These are phyloP conservation scores for Fusarium algeriense DNA, from an alignment of 2,329 filamentous ascomycete genomes.

Conservation along the genomic window DNA sequence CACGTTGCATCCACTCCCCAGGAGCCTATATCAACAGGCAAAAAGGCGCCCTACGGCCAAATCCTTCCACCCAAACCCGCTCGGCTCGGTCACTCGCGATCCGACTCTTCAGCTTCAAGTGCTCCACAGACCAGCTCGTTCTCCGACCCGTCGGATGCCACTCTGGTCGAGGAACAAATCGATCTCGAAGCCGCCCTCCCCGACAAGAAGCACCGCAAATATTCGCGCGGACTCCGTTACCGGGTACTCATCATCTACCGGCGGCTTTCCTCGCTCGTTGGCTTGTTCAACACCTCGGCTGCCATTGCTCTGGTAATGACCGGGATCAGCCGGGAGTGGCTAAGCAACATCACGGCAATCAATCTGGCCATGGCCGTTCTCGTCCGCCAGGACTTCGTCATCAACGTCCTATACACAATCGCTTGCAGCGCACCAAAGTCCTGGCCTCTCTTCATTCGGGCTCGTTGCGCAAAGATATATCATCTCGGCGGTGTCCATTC, in stretches of 20 bases:
- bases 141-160: constrained; percentile 31
- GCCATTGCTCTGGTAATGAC: constrained; percentile 57
- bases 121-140: constrained; percentile 36
- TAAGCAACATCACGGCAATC: constrained; percentile 58
- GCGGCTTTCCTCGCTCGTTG: constrained; percentile 66
- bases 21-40: too few relatives aligned
- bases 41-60: too few relatives aligned
- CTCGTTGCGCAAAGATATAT: constrained; percentile 62
- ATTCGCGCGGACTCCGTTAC: constrained; percentile 55
- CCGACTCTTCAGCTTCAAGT: constrained; percentile 35
- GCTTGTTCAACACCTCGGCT: constrained; percentile 63
- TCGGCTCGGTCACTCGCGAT: too few relatives aligned
- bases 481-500: constrained; percentile 66
- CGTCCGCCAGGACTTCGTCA: constrained; percentile 65
- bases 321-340: constrained; percentile 51
- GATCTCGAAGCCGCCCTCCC: constrained; percentile 53
- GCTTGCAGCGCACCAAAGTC: constrained; percentile 59
- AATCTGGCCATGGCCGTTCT: constrained; percentile 64
- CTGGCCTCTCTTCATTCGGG: constrained; percentile 62
- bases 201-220: constrained; percentile 56
- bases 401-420: constrained; percentile 63
- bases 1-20: too few relatives aligned
- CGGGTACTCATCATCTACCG: constrained; percentile 66
- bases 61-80: too few relatives aligned
- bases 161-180: constrained; percentile 41